Conservation (phyloP, 2,329 filamentous ascomycete species). For the Colletotrichum sp. region DNA sequence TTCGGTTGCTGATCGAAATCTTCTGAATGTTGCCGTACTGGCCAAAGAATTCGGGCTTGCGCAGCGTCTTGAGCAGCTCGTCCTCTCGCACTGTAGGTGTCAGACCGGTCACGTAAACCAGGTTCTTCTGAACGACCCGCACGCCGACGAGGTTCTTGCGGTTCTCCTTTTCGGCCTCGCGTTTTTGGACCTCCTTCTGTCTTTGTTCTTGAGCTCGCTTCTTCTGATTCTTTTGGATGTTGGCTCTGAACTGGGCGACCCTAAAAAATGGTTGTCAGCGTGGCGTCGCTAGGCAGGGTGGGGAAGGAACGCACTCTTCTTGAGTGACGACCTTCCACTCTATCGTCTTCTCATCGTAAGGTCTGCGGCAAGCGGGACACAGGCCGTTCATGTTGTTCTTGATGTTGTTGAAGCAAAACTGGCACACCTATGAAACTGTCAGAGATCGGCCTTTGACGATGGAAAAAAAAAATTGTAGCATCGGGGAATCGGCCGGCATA, state of each 20-base stretch:
- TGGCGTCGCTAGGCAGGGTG: neutral
- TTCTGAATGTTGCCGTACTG: constrained; percentile 99
- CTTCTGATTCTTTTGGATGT: constrained; percentile 89
- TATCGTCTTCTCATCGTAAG: constrained; percentile 96
- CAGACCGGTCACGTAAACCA: constrained; percentile 96
- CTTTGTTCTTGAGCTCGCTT: constrained; percentile 82
- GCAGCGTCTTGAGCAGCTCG: constrained; percentile 85
- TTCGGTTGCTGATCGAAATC: constrained; percentile 97
- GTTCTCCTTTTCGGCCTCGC: constrained; percentile 93
- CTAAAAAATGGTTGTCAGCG: constrained; percentile 44
- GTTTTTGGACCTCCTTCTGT: constrained; percentile 95
- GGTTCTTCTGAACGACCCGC: constrained; percentile 95
- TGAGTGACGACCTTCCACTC: constrained; percentile 94
- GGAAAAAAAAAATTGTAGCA: neutral
- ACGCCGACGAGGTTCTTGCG: constrained; percentile 96
- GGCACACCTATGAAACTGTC: constrained; percentile 75
- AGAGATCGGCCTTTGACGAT: neutral
- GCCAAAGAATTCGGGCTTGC: constrained; percentile 92
- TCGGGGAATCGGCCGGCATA: constrained; percentile 46
- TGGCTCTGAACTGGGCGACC: constrained; percentile 76
- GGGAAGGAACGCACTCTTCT: constrained; percentile 78
- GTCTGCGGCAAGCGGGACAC: constrained; percentile 94
- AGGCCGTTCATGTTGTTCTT: constrained; percentile 97
- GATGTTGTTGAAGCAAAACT: constrained; percentile 99
- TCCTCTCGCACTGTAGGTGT: constrained; percentile 93